Base-by-base conservation (phyloP, 164 flowering plant genomes). In the Aristolochia fimbriata region DNA sequence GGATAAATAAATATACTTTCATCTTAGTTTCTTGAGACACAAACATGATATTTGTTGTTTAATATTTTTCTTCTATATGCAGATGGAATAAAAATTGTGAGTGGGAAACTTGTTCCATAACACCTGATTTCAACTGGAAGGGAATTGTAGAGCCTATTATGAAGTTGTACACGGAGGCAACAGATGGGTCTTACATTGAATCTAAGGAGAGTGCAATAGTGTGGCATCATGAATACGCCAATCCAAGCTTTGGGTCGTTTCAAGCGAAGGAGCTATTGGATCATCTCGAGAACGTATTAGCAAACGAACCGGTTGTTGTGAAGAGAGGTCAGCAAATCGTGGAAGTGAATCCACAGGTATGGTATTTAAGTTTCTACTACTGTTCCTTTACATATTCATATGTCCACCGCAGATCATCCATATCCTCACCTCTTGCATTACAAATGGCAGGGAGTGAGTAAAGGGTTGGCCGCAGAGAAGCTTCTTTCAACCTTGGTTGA, bases 151-250 rank as follows among this genome's bases (percentile, higher is more conserved):
- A 66, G 54, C 60, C 60, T 11, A 64, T 66, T 16, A 61, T 66
- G 70, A 60, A 33, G 33, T 11, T 60, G 21, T 66, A 66, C 33
- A 66, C 69, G 3, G 69, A 60, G 55, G 47, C 69, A 16, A 66
- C 70, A 13, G 70, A 66, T 54, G 65, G 70, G 9, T 66, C 70
- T 55, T 55, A 10, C 46, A 61, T 66, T 10, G 70, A 66, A 41
- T 27, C 58, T 4, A 66, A 66, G 60, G 70, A 66, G 25, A 66
- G 65, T 55, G 70, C 70, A 7, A 30, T 66, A 37, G 70, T 66
- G 22, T 66, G 70, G 70, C 70, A 61, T 24, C 65, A 66, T 49
- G 65, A 66, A 55, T 63, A 66, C 55, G 70, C 70, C 0, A 64
- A 61, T 48, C 65, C 70, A 10, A 64, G 60, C 15, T 66, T 66